Evolutionary conservation across 1,284 basidiomycete genomes (phyloP), one percentile per base, ranked within the genome.

Genomic region (Ustilago cynodontis): DNA sequence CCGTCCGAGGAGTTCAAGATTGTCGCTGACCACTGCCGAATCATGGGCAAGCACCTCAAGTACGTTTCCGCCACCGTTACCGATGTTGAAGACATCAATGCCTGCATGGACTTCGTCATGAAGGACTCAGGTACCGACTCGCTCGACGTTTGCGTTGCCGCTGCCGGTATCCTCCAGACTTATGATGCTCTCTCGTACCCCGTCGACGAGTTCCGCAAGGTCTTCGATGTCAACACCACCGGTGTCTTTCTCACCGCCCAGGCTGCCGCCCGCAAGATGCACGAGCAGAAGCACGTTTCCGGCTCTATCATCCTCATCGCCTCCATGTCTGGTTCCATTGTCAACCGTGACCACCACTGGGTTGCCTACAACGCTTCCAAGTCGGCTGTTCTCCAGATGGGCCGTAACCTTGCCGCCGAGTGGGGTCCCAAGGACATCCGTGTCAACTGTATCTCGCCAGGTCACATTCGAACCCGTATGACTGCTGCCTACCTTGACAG

Each of bases 261-360:
- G 83, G 92, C 92, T 0, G 93, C 91, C 11, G 93, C 92, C 8
- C 88, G 90, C 64, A 90, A 92, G 86, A 93, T 93, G 92, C 70
- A 82, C 71, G 87, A 85, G 20, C 88, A 90, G 31, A 92, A 91
- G 76, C 90, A 90, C 7, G 89, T 88, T n/a, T 88, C 89, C 16
- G 93, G 93, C 1, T 93, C 92, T 78, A 93, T 95, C 76, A 90
- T 93, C 74, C 87, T 94, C 73, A 91, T 94, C 78, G 93, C 92
- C 24, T 93, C 92, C 67, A 94, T 95, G 92, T 93, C 92, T 51
- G 94, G 93, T 18, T 91, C 91, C 59, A 91, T 94, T 77, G 93
- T 93, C 59, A 94, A 94, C 87, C 90, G 88, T 86, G 93, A 79
- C 86, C 75, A 84, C 80, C 64, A 90, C n/a, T 93, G 91, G 91